Base-by-base conservation (phyloP, 768 basidiomycete species). In the Postia placenta region DNA sequence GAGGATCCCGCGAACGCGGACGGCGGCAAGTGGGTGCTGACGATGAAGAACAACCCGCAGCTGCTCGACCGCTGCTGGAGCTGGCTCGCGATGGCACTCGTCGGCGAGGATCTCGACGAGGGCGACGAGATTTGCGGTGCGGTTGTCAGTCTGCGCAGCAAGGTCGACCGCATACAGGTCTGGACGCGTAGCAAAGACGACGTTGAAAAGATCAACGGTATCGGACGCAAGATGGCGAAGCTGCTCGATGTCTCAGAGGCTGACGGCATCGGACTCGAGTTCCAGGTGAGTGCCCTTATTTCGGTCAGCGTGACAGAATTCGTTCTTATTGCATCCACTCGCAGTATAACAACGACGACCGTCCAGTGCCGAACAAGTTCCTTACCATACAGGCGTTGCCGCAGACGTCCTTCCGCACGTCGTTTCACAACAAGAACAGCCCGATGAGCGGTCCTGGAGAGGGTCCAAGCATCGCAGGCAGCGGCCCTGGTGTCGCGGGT, bases 21-120 rank as follows among this genome's bases (percentile, higher is more conserved):
- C 46, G 93, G 93, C 17, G 93, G 93, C 28, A 94, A 93, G 69
- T 96, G 93, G 93, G 91, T 93, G 17, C 67, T 97, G 49, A 91
- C 91, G 59, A 91, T 95, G 85, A 86, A 87, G 72, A 84, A 85
- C 58, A 87, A 85, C 55, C 81, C 89, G 2, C 66, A 68, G 41
- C 64, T 92, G 57, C 70, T 95, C 43, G 92, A 96, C 71, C 75
- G 87, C 30, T 90, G 85, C 65, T 96, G 93, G 92, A 76, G 75
- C 41, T 92, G 90, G 81, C 73, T 95, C 17, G 83, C 87, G 26
- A 92, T 95, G 86, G 90, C 88, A 3, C 76, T 96, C 11, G 87
- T 96, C 9, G 93, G 91, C 5, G 84, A 91, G 67, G 69, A 74
- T 48, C 66, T 78, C 40, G 75, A 79, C 59, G 83, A 87, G 61